Evolutionary conservation across 352 stramenopile genomes (phyloP), one percentile per base, ranked within the genome.

Genomic region (Globisporangium middletonii): DNA sequence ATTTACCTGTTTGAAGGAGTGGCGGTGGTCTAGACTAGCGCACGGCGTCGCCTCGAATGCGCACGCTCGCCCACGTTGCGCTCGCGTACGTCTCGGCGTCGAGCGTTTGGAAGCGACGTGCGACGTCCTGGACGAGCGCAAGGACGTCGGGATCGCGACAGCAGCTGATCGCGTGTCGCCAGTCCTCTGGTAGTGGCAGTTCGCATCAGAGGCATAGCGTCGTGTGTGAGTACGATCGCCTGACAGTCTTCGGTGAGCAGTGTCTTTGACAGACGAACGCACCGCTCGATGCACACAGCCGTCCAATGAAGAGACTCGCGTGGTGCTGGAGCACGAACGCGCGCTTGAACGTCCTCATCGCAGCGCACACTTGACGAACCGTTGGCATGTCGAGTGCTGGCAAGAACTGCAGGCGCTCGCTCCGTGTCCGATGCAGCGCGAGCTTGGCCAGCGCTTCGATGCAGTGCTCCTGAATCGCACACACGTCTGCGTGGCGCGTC

Each of bases 311-410:
- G 35, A 78, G 42, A 44, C 75, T 74, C 0, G 57, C 62, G 38
- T 77, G 55, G 1, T 64, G 63, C 46, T 77, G 71, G 2, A 89
- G 61, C 3, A 59, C 16, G 43, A 62, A 72, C 28, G 88, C 73
- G 27, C 68, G 65, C 26, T 72, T 70, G 50, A 87, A 91, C 48
- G 68, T 76, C 7, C 74, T 48, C 62, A 86, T 75, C 1, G 80
- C 74, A n/a, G 58, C 49, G 26, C 67, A 60, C 45, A 77, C 63
- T 23, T 62, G 47, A 15, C 72, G 42, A 11, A 83, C 53, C 19
- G 66, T 49, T 4, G 50, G 59, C 12, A 72, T 50, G 49, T 82
- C 63, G 7, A 64, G 53, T 12, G 47, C 35, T 18, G 65, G 28
- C 28, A 61, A 28, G 7, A 85, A 47, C n/a, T 42, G 47, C 23